phyloP scores from a whole-genome alignment of 306 rosid genomes.

The Vicia sativa region DNA sequence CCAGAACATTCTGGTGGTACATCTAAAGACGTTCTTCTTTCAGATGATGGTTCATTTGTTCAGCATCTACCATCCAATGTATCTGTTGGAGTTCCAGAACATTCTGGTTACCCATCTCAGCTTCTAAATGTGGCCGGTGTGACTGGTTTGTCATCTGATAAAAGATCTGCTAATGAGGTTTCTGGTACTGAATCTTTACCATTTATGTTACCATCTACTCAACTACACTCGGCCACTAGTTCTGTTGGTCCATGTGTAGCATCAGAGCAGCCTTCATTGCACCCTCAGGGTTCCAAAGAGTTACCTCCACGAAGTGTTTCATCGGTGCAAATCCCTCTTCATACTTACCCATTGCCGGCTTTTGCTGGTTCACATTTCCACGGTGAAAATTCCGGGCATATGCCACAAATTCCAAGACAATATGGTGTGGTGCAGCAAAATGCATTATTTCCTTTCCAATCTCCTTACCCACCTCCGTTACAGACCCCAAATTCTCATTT shows the following conservation, averaged over 20 bases:
- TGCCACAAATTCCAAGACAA: conserved; percentile 51
- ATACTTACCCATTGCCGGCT: conserved; percentile 57
- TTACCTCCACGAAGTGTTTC: conserved; percentile 44
- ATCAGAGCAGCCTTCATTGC: conserved; percentile 49
- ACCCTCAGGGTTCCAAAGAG: conserved; percentile 48
- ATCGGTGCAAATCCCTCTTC: conserved; percentile 41
- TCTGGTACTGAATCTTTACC: conserved; percentile 48
- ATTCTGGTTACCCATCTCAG: conserved; percentile 41
- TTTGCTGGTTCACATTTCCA: conserved; percentile 53
- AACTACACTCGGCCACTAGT: conserved; percentile 44
- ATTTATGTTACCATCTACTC: conserved; percentile 41
- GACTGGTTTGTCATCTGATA: conserved; percentile 47
- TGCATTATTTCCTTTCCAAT: conserved; percentile 58
- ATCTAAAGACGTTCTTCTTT: conserved; percentile 35
- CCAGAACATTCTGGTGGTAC: conserved; percentile 36
- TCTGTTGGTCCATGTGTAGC: conserved; percentile 41
- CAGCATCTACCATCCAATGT: conserved; percentile 44
- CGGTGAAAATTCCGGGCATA: conserved; percentile 52
- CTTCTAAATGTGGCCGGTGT: conserved; percentile 42
- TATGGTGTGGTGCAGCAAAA: conserved; percentile 51
- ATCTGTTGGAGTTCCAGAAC: conserved; percentile 47
- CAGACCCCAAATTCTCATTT: conserved; percentile 56
- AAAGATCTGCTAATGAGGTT: conserved; percentile 45
- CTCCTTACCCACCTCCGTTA: conserved; percentile 52
- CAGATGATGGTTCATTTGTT: conserved; percentile 40